These are phyloP conservation scores for Knoxia roxburghii DNA, from an alignment of 257 asterid genomes.

Conservation along the genomic window DNA sequence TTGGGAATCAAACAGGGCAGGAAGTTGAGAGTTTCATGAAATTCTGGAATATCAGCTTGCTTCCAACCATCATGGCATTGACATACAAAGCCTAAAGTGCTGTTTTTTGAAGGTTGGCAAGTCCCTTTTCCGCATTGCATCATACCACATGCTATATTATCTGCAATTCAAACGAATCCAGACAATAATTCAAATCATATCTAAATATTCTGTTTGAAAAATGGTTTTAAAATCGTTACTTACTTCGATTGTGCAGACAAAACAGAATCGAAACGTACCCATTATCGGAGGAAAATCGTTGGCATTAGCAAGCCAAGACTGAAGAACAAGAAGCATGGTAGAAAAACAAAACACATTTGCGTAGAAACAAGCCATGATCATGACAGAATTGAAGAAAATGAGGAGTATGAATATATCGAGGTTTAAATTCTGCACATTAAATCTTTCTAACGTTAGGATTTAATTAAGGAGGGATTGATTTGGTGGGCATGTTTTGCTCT, in stretches of 20 bases:
- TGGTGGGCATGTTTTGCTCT: too few relatives aligned
- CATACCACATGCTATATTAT: neutral
- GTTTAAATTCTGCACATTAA: too few relatives aligned
- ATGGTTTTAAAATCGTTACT: too few relatives aligned
- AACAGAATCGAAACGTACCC: neutral
- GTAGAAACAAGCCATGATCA: neutral
- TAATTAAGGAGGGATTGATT: too few relatives aligned
- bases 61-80: slow-evolving; percentile 1
- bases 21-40: neutral
- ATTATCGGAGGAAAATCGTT: neutral
- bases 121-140: slow-evolving; percentile 5
- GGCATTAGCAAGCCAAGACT: neutral
- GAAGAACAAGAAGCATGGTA: neutral
- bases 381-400: neutral
- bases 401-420: too few relatives aligned
- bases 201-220: too few relatives aligned
- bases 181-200: too few relatives aligned
- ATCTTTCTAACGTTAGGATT: too few relatives aligned
- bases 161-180: neutral
- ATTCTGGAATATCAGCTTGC: neutral
- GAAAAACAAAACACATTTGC: neutral
- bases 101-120: neutral
- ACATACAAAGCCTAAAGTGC: neutral
- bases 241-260: too few relatives aligned
- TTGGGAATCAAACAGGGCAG: slow-evolving; percentile 6